Percentiles rank a stretch among this genome's conserved stretches.
Evolutionary conservation across 2,329 filamentous ascomycete genomes (phyloP).

Genomic region (Penicillium janthinellum): DNA sequence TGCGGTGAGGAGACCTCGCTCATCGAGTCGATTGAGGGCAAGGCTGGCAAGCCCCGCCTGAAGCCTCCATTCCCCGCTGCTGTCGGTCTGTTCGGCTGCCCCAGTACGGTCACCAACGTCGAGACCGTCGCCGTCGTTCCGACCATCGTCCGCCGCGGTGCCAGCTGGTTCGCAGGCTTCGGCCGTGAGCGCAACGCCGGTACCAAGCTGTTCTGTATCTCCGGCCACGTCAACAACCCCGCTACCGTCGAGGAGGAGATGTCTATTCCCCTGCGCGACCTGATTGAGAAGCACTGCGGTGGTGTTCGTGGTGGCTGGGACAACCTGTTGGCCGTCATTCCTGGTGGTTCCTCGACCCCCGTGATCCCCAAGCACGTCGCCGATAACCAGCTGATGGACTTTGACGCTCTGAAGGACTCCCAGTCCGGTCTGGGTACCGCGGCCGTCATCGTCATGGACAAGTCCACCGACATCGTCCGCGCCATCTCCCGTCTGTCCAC

Average conservation of each 20-base stretch:
- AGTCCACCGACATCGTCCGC: slow-evolving; percentile 92
- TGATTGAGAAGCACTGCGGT: slow-evolving; percentile 98
- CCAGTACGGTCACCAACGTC: slow-evolving; percentile 96
- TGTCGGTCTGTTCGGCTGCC: slow-evolving; percentile 96
- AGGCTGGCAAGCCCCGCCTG: slow-evolving; percentile 95
- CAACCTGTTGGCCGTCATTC: slow-evolving; percentile 92
- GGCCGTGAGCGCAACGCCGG: slow-evolving; percentile 95
- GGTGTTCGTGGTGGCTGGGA: slow-evolving; percentile 97
- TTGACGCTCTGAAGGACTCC: slow-evolving; percentile 95
- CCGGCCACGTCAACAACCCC: slow-evolving; percentile 97
- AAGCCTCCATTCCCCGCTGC: slow-evolving; percentile 98
- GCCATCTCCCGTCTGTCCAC: slow-evolving; percentile 89
- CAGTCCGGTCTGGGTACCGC: slow-evolving; percentile 97
- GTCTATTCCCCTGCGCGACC: slow-evolving; percentile 92
- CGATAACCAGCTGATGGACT: slow-evolving; percentile 98
- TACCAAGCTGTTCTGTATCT: slow-evolving; percentile 98
- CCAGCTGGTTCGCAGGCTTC: slow-evolving; percentile 89
- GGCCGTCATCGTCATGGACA: slow-evolving; percentile 98
- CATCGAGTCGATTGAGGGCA: slow-evolving; percentile 97
- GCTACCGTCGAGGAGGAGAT: slow-evolving; percentile 99
- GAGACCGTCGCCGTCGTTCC: slow-evolving; percentile 95
- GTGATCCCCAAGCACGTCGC: slow-evolving; percentile 88
- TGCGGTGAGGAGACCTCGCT: slow-evolving; percentile 98
- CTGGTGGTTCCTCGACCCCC: slow-evolving; percentile 93
- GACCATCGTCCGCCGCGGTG: slow-evolving; percentile 91